These are phyloP conservation scores for Ceratonia siliqua DNA, from an alignment of 306 rosid species.

Conservation along the genomic window DNA sequence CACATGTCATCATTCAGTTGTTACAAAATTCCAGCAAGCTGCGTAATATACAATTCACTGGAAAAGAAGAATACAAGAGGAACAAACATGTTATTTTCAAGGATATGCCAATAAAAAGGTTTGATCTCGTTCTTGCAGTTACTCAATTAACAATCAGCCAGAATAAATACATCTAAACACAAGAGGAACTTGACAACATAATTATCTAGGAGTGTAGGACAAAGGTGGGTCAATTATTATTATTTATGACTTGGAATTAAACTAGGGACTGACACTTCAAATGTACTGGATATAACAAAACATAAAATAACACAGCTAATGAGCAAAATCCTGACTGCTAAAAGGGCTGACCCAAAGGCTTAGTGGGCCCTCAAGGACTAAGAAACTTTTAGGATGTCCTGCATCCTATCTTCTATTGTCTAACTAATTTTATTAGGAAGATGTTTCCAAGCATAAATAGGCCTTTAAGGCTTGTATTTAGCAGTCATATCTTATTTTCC, in stretches of 20 bases:
- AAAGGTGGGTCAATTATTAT: neutral
- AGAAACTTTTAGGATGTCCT: too few species aligned
- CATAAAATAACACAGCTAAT: too few species aligned
- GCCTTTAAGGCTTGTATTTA: neutral
- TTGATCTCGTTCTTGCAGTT: neutral
- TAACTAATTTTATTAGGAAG: neutral
- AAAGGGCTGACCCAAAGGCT: too few species aligned
- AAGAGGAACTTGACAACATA: neutral
- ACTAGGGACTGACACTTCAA: neutral
- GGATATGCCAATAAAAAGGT: neutral
- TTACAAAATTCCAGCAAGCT: neutral
- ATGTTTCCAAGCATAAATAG: neutral
- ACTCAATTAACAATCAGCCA: neutral
- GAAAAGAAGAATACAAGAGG: neutral
- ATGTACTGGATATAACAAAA: too few species aligned
- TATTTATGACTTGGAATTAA: neutral
- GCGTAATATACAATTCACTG: neutral
- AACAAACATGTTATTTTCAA: neutral
- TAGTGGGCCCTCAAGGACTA: too few species aligned
- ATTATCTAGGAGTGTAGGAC: neutral
- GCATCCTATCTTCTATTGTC: neutral
- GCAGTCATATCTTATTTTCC: neutral
- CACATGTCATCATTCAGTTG: conserved; percentile 8
- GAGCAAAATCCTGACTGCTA: too few species aligned
- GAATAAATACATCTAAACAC: neutral